These are phyloP conservation scores for Erysiphe pulchra DNA, from an alignment of 2,329 filamentous ascomycete species.

Conservation along the genomic window DNA sequence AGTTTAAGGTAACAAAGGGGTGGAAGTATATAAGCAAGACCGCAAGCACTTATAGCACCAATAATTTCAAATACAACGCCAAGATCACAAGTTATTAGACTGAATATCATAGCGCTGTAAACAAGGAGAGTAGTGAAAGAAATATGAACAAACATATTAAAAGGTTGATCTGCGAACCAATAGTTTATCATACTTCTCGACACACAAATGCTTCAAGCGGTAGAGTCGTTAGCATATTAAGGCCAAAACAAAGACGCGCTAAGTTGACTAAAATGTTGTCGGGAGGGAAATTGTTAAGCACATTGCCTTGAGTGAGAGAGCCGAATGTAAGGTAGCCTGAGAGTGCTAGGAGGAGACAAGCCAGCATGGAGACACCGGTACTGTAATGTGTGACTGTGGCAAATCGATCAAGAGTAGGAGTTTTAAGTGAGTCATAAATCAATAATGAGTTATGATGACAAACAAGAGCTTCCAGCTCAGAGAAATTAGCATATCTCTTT, in stretches of 20 bases:
- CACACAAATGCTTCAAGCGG: constrained; percentile 95
- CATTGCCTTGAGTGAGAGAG: constrained; percentile 74
- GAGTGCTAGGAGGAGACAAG: constrained; percentile 70
- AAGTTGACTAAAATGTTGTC: constrained; percentile 88
- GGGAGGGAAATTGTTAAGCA: constrained; percentile 87
- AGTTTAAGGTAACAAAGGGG: constrained; percentile 90
- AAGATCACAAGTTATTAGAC: constrained; percentile 73
- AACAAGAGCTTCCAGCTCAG: constrained; percentile 26
- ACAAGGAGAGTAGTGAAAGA: constrained; percentile 68
- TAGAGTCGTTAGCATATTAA: constrained; percentile 96
- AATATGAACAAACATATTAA: constrained; percentile 53
- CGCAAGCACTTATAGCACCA: constrained; percentile 80
- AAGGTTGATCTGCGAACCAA: constrained; percentile 35
- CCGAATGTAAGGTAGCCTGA: constrained; percentile 84
- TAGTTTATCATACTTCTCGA: constrained; percentile 91
- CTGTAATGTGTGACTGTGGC: constrained; percentile 81
- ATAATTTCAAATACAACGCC: constrained; percentile 90
- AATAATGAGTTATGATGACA: constrained; percentile 87
- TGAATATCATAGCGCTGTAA: constrained; percentile 48
- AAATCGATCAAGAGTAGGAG: constrained; percentile 89
- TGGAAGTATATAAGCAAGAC: constrained; percentile 82
- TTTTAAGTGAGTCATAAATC: constrained; percentile 87
- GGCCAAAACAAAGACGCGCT: constrained; percentile 77
- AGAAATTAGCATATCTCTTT: constrained; percentile 4
- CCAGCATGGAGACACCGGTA: constrained; percentile 70